Conservation (phyloP, 768 basidiomycete genomes). For the Cystofilobasidium ferigula region DNA sequence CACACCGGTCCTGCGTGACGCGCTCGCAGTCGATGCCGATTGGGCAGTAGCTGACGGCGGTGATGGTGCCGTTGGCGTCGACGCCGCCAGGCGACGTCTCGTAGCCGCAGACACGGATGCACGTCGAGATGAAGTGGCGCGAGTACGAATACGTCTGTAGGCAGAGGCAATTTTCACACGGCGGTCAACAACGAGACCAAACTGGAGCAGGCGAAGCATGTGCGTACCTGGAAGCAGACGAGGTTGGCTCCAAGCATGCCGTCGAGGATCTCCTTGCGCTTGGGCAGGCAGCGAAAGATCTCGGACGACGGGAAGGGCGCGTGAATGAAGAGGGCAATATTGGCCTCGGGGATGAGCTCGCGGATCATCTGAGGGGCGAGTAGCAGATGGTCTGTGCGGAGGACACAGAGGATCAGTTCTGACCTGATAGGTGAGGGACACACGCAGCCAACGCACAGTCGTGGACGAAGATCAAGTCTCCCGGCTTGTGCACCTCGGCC, state of each 20-base stretch:
- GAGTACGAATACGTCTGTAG: conserved; percentile 78
- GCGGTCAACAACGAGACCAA: neutral
- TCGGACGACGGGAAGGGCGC: conserved; percentile 96
- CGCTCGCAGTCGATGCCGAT: conserved; percentile 91
- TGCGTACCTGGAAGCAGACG: conserved; percentile 78
- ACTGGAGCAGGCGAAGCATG: too few species aligned
- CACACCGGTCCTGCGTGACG: conserved; percentile 67
- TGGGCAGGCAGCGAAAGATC: conserved; percentile 82
- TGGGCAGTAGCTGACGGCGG: conserved; percentile 75
- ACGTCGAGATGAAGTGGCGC: conserved; percentile 86
- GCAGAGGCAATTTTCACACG: neutral
- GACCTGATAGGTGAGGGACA: neutral
- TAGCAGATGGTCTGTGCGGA: conserved; percentile 58
- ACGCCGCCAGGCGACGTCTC: conserved; percentile 62
- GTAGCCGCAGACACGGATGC: conserved; percentile 90
- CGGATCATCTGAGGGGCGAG: conserved; percentile 78
- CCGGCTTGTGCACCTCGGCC: conserved; percentile 64
- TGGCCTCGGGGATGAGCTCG: conserved; percentile 53
- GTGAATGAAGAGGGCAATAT: conserved; percentile 87
- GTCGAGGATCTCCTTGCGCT: conserved; percentile 84
- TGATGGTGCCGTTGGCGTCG: conserved; percentile 76
- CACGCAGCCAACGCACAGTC: conserved; percentile 46
- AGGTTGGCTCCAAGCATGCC: conserved; percentile 97
- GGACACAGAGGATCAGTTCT: neutral
- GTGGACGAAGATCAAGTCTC: conserved; percentile 71